Percentiles rank a stretch among this genome's conserved stretches.
Evolutionary conservation across 106 monocot genomes (phyloP).

Genomic region (Dendrobium catenatum): DNA sequence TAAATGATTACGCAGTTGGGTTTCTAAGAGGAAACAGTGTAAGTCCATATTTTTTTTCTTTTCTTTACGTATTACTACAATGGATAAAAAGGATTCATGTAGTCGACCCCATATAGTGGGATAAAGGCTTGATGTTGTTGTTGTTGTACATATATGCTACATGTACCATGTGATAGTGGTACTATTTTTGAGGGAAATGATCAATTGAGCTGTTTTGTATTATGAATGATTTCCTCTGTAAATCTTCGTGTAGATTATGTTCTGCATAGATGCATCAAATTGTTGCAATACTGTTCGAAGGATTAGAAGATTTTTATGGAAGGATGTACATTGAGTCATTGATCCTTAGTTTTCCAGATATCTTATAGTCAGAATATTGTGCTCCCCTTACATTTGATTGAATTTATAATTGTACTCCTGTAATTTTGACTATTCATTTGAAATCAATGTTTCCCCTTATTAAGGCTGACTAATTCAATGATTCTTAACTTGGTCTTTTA

Average conservation of each 20-base stretch:
- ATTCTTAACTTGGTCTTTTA: too few species aligned
- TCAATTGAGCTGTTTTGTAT: background rate
- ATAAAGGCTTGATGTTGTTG: too few species aligned
- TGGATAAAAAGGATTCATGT: too few species aligned
- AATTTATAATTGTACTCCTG: background rate
- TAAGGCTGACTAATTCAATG: too few species aligned
- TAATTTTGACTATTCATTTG: background rate
- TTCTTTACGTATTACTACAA: background rate
- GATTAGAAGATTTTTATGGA: too few species aligned
- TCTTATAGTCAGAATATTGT: too few species aligned
- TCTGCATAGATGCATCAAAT: background rate
- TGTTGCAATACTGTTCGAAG: background rate
- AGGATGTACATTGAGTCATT: too few species aligned
- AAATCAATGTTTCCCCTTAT: background rate
- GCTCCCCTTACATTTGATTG: background rate
- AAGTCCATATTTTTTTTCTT: background rate
- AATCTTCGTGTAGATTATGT: background rate
- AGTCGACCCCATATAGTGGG: too few species aligned
- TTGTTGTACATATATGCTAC: background rate
- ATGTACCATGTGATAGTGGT: background rate
- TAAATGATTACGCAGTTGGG: slow-evolving; percentile 14
- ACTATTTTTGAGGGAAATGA: background rate
- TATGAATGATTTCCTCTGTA: background rate
- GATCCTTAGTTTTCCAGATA: too few species aligned
- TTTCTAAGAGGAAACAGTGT: slow-evolving; percentile 12